Base-by-base conservation (phyloP, 169 alveolate genomes). In the Ichthyophthirius multifiliis region DNA sequence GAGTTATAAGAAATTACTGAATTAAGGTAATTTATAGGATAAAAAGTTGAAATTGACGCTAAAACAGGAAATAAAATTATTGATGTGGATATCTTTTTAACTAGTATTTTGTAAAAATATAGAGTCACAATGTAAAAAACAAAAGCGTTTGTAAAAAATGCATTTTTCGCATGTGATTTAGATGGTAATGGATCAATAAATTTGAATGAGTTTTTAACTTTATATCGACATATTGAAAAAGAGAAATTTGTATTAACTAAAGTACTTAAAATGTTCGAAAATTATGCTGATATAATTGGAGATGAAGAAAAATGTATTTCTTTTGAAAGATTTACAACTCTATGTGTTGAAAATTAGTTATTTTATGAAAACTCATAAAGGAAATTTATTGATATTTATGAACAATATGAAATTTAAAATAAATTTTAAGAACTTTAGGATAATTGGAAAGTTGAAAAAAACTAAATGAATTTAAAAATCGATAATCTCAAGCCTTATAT, bases 121-220 rank as follows among this genome's bases (percentile, higher is more conserved):
- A 78, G 84, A 65, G 20, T 55, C 2, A 78, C 73, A 3, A 78
- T 75, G 30, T 64, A 41, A 10, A 63, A 73, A 27, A 78, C 84
- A 10, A 78, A 78, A 32, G 74, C 43, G 15, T 78, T 63, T 78
- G 84, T 78, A 4, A 78, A 63, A 44, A 62, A 78, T 78, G 84
- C 84, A 31, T 78, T 78, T 23, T 34, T 63, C 44, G 84, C 84
- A 3, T 74, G 78, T 31, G 84, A 78, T 34, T 78, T 78, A 65
- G 84, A 78, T 78, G 84, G 84, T 5, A 78, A 78, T 20, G 48
- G 73, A 20, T 63, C 67, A 31, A 78, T 78, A 18, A 78, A 78
- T 65, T 37, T 63, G 20, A 78, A 78, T 44, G 84, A 78, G 20
- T 78, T 78, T 23, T 30, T 78, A 27, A 78, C 84, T 31, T 23